Evolutionary conservation across 192 early-diverging fungal species (phyloP), one percentile per base, ranked within the genome.

Genomic region (Backusella tarrabulga): DNA sequence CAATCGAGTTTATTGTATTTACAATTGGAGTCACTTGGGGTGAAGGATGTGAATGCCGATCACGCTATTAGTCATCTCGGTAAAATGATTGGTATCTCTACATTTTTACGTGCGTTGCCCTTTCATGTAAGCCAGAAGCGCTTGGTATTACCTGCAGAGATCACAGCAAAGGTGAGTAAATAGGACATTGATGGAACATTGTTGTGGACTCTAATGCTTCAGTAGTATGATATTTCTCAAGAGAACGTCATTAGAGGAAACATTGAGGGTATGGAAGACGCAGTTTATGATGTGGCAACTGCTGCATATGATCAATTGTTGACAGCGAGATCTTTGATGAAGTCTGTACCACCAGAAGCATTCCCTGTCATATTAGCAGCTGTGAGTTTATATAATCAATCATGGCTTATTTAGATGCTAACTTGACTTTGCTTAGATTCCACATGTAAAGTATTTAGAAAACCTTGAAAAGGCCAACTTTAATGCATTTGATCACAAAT

Each of bases 11-110:
- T 99, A 71, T 77, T 98, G 34, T 96, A 99, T 83, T 86, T 97
- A 36, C 94, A 96, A 42, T 86, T 97, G 29, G 94, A 99, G 76
- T 91, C 93, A 1, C 87, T 97, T 15, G 94, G 95, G 4, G 84
- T 99, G 34, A 86, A 89, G 17, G 90, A 94, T 76, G 88, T 93
- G 60, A 87, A 93, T 50, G 92, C 93, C 1, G 96, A 99, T 82
- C 97, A 98, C 83, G 91, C 90, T 11, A 94, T 93, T 5, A 93
- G 93, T 34, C 95, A 97, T 76, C 87, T 99, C 35, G 98, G 97
- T 34, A 94, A 98, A 68, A 92, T 96, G 32, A 89, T 92, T 41
- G 96, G 95, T 2, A 94, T 98, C 17, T 79, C 90, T 2, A 93
- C 91, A 19, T 85, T 94, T 73, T 80, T 95, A 41, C 86, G 95